phyloP scores from a whole-genome alignment of 2,329 filamentous ascomycete species.

The Fusarium anguioides region DNA sequence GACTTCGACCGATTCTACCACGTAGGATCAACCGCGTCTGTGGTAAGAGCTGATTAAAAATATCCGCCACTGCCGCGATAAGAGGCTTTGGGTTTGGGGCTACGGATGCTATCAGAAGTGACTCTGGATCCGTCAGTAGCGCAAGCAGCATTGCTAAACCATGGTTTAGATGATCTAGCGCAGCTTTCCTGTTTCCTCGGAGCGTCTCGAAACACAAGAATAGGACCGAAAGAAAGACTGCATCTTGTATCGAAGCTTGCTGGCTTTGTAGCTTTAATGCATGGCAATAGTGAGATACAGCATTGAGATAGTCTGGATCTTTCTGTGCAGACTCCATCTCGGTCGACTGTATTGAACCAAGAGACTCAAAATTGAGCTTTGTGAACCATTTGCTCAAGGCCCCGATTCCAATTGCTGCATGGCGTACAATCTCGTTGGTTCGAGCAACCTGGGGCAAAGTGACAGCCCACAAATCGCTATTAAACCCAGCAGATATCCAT shows the following conservation, averaged over 20 bases:
- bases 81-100: constrained; percentile 40
- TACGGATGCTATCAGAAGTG: constrained; percentile 14
- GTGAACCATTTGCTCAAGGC: constrained; percentile 40
- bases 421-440: constrained; percentile 43
- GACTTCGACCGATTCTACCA: constrained; percentile 14
- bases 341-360: not conserved
- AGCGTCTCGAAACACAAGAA: constrained; percentile 49
- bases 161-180: constrained; percentile 52
- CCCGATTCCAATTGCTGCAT: constrained; percentile 49
- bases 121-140: constrained; percentile 44
- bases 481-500: constrained; percentile 45
- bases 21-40: constrained; percentile 31
- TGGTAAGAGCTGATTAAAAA: constrained; percentile 25
- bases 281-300: constrained; percentile 51
- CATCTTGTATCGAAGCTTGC: constrained; percentile 43
- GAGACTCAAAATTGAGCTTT: not conserved
- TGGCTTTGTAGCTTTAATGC: constrained; percentile 48
- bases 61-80: constrained; percentile 24
- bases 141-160: constrained; percentile 49
- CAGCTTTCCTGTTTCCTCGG: constrained; percentile 47
- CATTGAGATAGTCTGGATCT: constrained; percentile 46
- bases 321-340: not conserved
- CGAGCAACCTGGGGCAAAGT: constrained; percentile 48
- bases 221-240: constrained; percentile 49
- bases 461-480: constrained; percentile 44